A percentile compares a stretch with the other conserved stretches of the same genome.
phyloP scores from a whole-genome alignment of 1,284 basidiomycete species.

The Leccinum huronense region DNA sequence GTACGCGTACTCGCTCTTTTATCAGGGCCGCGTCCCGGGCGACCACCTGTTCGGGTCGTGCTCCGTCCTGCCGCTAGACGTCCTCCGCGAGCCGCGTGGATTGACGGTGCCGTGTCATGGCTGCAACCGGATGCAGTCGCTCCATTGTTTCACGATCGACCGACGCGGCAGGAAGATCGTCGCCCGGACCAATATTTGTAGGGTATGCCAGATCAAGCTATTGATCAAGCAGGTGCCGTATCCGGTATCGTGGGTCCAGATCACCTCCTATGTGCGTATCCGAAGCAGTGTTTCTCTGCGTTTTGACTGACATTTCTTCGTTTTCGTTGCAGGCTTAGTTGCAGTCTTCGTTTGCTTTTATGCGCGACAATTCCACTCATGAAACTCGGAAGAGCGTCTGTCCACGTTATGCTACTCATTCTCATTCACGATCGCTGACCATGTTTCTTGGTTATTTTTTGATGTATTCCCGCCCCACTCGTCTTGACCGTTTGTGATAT shows the following conservation, averaged over 20 bases:
- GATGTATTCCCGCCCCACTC: constrained; percentile 5
- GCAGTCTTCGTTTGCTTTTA: background rate
- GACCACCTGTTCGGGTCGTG: constrained; percentile 29
- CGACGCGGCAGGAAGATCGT: constrained; percentile 20
- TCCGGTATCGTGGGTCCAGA: constrained; percentile 26
- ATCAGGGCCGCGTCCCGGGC: constrained; percentile 28
- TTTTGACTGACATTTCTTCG: background rate
- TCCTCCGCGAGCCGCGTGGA: constrained; percentile 29
- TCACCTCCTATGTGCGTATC: constrained; percentile 5
- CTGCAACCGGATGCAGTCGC: constrained; percentile 30
- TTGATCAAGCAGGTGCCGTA: constrained; percentile 26
- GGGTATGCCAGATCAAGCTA: constrained; percentile 35
- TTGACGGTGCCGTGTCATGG: constrained; percentile 26
- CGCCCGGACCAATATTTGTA: constrained; percentile 28
- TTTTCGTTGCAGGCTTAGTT: constrained; percentile 14
- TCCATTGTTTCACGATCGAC: constrained; percentile 26
- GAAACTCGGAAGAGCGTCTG: background rate
- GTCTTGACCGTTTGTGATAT: constrained; percentile 8
- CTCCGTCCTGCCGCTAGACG: constrained; percentile 30
- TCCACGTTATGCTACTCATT: constrained; percentile 4
- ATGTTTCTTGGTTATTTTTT: background rate
- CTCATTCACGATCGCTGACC: background rate
- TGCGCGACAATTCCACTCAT: background rate
- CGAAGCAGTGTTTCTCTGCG: background rate
- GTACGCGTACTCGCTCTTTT: constrained; percentile 28